phyloP scores from a whole-genome alignment of 2,329 filamentous ascomycete genomes.

The Aureobasidium sp. region DNA sequence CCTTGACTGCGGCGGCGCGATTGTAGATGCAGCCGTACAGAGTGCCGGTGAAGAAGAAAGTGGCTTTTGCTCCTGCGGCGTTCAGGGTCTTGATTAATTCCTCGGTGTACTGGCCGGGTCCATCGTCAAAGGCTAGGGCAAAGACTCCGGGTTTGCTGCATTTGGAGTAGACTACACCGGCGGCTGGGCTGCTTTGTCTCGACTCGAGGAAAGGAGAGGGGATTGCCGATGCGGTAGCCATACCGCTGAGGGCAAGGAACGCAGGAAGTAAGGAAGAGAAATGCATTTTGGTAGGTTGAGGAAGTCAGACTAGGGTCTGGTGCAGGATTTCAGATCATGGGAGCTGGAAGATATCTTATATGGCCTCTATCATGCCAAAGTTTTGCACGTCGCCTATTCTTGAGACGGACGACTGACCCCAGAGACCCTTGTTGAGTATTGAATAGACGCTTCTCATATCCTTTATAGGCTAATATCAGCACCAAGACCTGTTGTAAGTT shows the following conservation, averaged over 20 bases:
- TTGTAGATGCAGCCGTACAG: constrained; percentile 13
- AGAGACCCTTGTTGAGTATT: not conserved
- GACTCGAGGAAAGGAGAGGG: not conserved
- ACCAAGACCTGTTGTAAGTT: not conserved
- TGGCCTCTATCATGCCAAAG: not conserved
- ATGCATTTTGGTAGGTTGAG: not conserved
- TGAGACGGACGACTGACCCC: not conserved
- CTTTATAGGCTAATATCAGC: not conserved
- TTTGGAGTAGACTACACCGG: constrained; percentile 5
- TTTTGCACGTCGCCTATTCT: not conserved
- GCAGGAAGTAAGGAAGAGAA: not conserved
- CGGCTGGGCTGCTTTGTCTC: constrained; percentile 1
- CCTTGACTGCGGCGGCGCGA: not conserved
- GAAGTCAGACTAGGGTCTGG: too few species aligned
- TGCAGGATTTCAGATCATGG: too few species aligned
- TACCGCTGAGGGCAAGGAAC: not conserved
- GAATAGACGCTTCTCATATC: not conserved
- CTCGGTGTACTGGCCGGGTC: constrained; percentile 63
- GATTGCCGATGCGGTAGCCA: not conserved
- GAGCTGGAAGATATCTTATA: not conserved
- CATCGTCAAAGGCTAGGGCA: constrained; percentile 85
- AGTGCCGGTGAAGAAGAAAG: constrained; percentile 78
- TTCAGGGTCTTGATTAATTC: constrained; percentile 63
- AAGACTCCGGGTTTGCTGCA: constrained; percentile 41
- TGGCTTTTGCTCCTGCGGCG: constrained; percentile 61